Evolutionary conservation across 148 eudicot species (phyloP), one percentile per base, ranked within the genome.

Genomic region (Camellia lanceoleosa): DNA sequence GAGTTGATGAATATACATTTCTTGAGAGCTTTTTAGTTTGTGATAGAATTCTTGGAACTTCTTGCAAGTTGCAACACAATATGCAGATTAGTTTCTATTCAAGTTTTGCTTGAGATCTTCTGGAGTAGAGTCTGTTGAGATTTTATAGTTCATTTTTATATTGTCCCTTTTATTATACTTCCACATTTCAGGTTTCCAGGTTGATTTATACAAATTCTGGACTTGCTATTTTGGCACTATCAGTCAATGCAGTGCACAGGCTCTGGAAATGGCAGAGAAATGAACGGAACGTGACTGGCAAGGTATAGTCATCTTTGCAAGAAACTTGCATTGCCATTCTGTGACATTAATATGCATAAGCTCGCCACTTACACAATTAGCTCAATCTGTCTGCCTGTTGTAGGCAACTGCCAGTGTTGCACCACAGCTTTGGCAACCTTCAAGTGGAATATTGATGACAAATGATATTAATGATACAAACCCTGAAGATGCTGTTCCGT

Each of bases 181-280:
- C 62, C 47, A 4, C 55, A 61, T 84, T 85, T 47, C 86, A 94
- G 98, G 91, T 94, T 80, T 85, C 91, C 58, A 89, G 94, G 85
- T 84, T 94, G 88, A 89, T 94, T 9, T 94, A 92, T 66, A 94
- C 98, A 62, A 92, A 94, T 84, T 88, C 93, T 52, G 98, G 97
- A 30, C 20, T 75, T 59, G 97, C 97, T 80, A 85, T 94, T 72
- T 78, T 94, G 89, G 97, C 98, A 42, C 73, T 94, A 81, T 89
- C 92, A 49, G 90, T 92, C 66, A 92, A 92, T 86, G 98, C 93
- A 75, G 93, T 94, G 42, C 98, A 94, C 87, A 94, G 89, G 78
- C 84, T 94, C 55, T 94, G 96, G 96, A 92, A 90, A 84, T 94
- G 97, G 98, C 94, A 87, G 60, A 88, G 88, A 83, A 94, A 83